Percentiles rank a stretch among this genome's conserved stretches.
phyloP scores from a whole-genome alignment of 768 basidiomycete genomes.

The Lentinula aciculospora region DNA sequence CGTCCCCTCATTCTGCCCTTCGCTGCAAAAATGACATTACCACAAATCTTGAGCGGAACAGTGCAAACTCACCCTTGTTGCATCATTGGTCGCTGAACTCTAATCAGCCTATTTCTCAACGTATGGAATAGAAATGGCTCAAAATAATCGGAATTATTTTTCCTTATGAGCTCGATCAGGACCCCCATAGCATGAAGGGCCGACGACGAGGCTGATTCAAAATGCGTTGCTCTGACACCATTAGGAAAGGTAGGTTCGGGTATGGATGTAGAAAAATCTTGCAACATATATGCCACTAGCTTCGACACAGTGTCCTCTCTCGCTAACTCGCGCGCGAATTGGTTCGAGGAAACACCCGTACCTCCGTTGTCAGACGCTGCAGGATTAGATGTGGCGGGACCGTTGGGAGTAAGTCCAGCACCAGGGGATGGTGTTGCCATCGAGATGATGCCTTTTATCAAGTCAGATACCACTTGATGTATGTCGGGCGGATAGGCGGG shows the following conservation, averaged over 20 bases:
- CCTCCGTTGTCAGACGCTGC: background rate
- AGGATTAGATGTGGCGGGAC: slow-evolving; percentile 22
- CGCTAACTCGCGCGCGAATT: slow-evolving; percentile 86
- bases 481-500: slow-evolving; percentile 69
- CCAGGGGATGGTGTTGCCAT: slow-evolving; percentile 87
- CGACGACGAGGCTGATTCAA: slow-evolving; percentile 64
- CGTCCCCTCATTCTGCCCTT: slow-evolving; percentile 31
- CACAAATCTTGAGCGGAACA: background rate
- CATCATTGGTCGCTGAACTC: slow-evolving; percentile 67
- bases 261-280: slow-evolving; percentile 41
- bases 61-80: slow-evolving; percentile 7
- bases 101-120: slow-evolving; percentile 83
- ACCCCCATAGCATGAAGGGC: slow-evolving; percentile 84
- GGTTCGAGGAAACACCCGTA: slow-evolving; percentile 61
- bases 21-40: slow-evolving; percentile 5
- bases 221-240: slow-evolving; percentile 15
- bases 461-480: slow-evolving; percentile 83
- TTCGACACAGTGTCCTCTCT: slow-evolving; percentile 62
- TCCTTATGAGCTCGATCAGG: slow-evolving; percentile 89
- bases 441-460: slow-evolving; percentile 92
- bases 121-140: slow-evolving; percentile 97
- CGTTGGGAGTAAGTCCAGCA: slow-evolving; percentile 58
- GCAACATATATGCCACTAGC: slow-evolving; percentile 72
- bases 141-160: slow-evolving; percentile 98
- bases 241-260: slow-evolving; percentile 5